phyloP scores from a whole-genome alignment of 2,329 filamentous ascomycete species.

The Scolecobasidium constrictum region DNA sequence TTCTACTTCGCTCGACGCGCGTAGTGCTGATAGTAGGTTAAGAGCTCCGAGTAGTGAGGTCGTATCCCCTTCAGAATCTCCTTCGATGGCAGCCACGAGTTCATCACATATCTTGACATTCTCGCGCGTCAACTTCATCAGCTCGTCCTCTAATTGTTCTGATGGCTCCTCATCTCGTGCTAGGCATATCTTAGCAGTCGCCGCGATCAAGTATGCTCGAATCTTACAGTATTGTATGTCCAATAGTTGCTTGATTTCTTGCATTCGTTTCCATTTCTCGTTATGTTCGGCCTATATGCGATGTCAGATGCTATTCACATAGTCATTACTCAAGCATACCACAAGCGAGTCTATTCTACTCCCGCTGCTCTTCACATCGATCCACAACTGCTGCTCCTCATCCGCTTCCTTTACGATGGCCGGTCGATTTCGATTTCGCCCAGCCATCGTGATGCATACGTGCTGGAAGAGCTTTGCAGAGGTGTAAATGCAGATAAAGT shows the following conservation, averaged over 20 bases:
- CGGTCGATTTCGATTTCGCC: conserved; percentile 31
- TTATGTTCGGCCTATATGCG: conserved; percentile 9
- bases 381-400: conserved; percentile 39
- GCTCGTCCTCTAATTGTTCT: conserved; percentile 31
- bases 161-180: conserved; percentile 24
- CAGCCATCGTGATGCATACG: conserved; percentile 27
- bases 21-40: conserved; percentile 35
- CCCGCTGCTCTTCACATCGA: conserved; percentile 33
- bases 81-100: conserved; percentile 30
- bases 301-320: background rate
- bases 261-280: conserved; percentile 8
- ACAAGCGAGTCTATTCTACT: conserved; percentile 35
- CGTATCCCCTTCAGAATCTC: conserved; percentile 31
- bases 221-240: conserved; percentile 6
- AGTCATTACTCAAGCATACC: conserved; percentile 23
- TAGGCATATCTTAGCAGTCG: conserved; percentile 12
- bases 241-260: conserved; percentile 6
- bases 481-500: too few species aligned
- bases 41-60: conserved; percentile 28
- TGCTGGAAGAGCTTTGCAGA: background rate
- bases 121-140: conserved; percentile 35
- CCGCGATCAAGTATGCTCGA: background rate
- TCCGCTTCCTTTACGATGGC: conserved; percentile 36
- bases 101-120: conserved; percentile 38
- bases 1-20: conserved; percentile 33